phyloP scores from a whole-genome alignment of 1,139 yeast species.

The Debaryomyces sp. region DNA sequence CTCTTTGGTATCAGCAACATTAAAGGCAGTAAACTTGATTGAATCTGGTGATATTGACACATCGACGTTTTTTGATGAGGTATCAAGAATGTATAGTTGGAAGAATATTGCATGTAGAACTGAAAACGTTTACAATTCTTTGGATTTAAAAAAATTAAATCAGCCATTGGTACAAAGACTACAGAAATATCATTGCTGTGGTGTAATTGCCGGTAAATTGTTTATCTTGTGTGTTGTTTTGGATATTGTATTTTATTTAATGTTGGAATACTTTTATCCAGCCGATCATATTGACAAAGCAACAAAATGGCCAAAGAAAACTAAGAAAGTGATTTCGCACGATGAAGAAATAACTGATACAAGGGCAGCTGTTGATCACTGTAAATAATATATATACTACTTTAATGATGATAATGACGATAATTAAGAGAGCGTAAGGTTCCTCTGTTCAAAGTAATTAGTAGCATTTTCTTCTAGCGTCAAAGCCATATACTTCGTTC shows the following conservation, averaged over 20 bases:
- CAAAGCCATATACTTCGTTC: constrained; percentile 22
- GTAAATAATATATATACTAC: neutral
- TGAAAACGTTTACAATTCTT: constrained; percentile 72
- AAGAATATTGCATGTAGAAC: constrained; percentile 84
- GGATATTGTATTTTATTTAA: constrained; percentile 64
- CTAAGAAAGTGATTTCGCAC: neutral
- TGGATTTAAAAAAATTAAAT: constrained; percentile 46
- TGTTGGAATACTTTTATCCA: constrained; percentile 77
- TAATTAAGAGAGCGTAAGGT: constrained; percentile 6
- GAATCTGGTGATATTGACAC: constrained; percentile 67
- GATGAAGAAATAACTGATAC: neutral
- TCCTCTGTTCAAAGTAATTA: constrained; percentile 12
- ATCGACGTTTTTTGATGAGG: constrained; percentile 73
- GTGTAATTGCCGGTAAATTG: constrained; percentile 82
- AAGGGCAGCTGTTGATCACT: constrained; percentile 8
- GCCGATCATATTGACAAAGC: constrained; percentile 67
- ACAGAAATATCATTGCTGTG: constrained; percentile 69
- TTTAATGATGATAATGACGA: neutral
- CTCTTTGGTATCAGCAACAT: constrained; percentile 69
- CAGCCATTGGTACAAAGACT: constrained; percentile 54
- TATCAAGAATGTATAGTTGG: constrained; percentile 91
- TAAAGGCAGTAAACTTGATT: constrained; percentile 63
- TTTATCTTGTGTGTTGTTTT: constrained; percentile 79
- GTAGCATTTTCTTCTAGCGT: constrained; percentile 17
- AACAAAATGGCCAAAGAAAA: constrained; percentile 70